phyloP scores from a whole-genome alignment of 208 protist genomes.

The Trypanosoma rangeli region DNA sequence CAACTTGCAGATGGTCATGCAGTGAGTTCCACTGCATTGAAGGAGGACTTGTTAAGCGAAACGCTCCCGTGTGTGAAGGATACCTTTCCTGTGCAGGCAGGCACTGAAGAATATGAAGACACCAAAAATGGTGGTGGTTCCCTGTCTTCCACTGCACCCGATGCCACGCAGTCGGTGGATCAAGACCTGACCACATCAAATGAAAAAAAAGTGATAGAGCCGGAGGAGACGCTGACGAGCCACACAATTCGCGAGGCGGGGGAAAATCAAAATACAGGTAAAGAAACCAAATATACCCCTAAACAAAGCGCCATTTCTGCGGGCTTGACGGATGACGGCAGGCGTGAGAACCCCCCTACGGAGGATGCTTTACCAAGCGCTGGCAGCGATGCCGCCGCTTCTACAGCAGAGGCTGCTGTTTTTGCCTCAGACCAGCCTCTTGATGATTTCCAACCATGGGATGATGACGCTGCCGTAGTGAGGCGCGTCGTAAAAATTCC shows the following conservation, averaged over 20 bases:
- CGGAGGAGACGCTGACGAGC: neutral
- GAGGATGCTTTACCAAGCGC: neutral
- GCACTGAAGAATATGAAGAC: neutral
- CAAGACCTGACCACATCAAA: neutral
- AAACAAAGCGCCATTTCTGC: neutral
- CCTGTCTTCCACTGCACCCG: neutral
- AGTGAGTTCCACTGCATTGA: neutral
- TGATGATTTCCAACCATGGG: neutral
- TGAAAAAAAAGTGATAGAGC: neutral
- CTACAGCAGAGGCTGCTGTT: neutral
- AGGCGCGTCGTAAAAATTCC: slow-evolving; percentile 38
- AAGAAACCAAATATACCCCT: neutral
- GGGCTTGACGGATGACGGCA: neutral
- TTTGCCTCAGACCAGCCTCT: neutral
- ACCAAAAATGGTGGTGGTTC: neutral
- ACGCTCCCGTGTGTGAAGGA: neutral
- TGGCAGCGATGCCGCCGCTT: neutral
- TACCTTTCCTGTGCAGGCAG: neutral
- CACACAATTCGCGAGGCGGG: neutral
- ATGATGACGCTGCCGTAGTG: slow-evolving; percentile 3
- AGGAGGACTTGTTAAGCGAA: slow-evolving; percentile 7
- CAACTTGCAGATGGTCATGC: neutral
- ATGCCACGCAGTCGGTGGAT: neutral
- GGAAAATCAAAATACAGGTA: neutral
- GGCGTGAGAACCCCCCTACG: neutral